Base-by-base conservation (phyloP, 2,329 filamentous ascomycete genomes). In the Penicillium glabrum region DNA sequence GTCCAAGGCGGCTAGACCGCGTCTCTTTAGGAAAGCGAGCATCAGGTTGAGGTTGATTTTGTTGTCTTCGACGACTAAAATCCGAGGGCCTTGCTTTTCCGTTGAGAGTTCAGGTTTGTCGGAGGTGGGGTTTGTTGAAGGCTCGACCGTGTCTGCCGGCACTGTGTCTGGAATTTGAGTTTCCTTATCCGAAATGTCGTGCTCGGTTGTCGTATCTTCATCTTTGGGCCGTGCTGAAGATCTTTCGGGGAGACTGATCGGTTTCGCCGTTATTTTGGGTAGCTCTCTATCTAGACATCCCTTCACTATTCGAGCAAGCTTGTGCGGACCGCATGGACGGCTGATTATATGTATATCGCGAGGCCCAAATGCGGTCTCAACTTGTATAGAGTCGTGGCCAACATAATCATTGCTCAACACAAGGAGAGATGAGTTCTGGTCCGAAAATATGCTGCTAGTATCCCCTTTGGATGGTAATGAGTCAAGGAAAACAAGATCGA, bases 11-110 rank as follows among this genome's bases (percentile, higher is more conserved):
- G 66, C 33, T 31, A 73, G 60, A 2, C 70, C 64, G 9, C 71
- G 41, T 49, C 54, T 54, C 14, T 54, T 54, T 4, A 58, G 11
- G 47, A 58, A 58, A 29, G 56, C 53, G 14, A 58, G 43, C 58
- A 78, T 71, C 5, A 78, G 63, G 14, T 71, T 75, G 5, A 78
- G 67, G 46, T 78, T 78, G 57, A 78, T 78, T 14, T 67, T 63
- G 60, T 78, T 78, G 56, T 78, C 76, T 41, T 78, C 76, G 11
- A 78, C 76, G 0, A 78, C 70, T 0, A 78, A 65, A 7, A 78
- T 62, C 19, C 67, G 67, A 3, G 69, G 47, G 11, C 54, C 58
- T 56, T 41, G 16, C 52, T 58, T 31, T 37, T 66, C 35, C 10
- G 11, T 14, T 14, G 26, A 16, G 13, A n/a, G 9, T n/a, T n/a